Evolutionary conservation across 139 green algal genomes (phyloP).

Genomic region (Nannochloris sp.): DNA sequence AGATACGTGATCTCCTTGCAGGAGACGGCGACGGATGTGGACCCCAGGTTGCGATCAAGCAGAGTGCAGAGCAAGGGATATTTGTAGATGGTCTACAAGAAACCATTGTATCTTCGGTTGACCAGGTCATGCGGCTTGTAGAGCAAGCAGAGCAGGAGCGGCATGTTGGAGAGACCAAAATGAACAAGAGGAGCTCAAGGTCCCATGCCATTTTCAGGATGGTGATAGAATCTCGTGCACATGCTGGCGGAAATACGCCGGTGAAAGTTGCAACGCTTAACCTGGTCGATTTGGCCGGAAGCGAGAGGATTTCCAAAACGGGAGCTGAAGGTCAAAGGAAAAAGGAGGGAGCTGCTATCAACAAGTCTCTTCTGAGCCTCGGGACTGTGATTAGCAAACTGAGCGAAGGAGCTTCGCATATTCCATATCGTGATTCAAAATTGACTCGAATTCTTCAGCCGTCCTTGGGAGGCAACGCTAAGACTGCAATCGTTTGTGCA

Average conservation of each 20-base stretch:
- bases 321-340: constrained; percentile 46
- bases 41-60: constrained; percentile 64
- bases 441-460: constrained; percentile 65
- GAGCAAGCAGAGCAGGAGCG: constrained; percentile 60
- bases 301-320: constrained; percentile 84
- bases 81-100: constrained; percentile 88
- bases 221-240: constrained; percentile 73
- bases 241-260: constrained; percentile 56
- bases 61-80: constrained; percentile 23
- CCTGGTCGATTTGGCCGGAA: constrained; percentile 92
- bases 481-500: constrained; percentile 45
- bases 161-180: constrained; percentile 89
- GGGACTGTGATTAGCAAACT: constrained; percentile 63
- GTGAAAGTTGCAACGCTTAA: constrained; percentile 78
- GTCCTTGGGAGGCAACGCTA: constrained; percentile 47
- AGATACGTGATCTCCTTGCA: constrained; percentile 89
- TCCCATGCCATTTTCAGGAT: constrained; percentile 95
- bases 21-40: constrained; percentile 64
- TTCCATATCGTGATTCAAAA: constrained; percentile 75
- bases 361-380: constrained; percentile 59
- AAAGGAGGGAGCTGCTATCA: constrained; percentile 63
- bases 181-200: constrained; percentile 83
- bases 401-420: constrained; percentile 44
- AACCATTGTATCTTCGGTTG: constrained; percentile 64
- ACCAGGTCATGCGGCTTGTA: constrained; percentile 72